Evolutionary conservation across 352 stramenopile species (phyloP), one percentile per base, ranked within the genome.

Genomic region (Phytopythium ostracodes): DNA sequence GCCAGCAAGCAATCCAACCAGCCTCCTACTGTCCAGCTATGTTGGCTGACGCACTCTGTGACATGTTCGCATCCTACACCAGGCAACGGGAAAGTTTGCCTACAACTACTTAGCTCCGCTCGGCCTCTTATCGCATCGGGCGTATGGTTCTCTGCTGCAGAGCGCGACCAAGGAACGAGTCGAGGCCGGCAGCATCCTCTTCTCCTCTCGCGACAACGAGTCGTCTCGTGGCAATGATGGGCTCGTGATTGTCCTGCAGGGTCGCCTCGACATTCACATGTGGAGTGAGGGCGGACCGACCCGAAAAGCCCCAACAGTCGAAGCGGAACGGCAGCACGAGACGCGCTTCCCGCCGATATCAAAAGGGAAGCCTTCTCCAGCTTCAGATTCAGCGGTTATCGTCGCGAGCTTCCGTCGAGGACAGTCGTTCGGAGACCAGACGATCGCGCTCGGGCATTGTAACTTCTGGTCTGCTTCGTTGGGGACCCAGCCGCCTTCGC

Each of bases 401-500:
- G 33, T 59, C 0, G 72, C 56, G 6, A 70, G 67, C 0, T 58
- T 89, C 6, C 57, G 61, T 4, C 61, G 72, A 29, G 80, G 76
- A 4, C 80, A 87, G 33, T 73, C 72, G 0, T 75, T 88, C 25
- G 80, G 80, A 9, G 77, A 88, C 52, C 80, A 89, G 63, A 73
- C 70, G 38, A 25, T 88, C n/a, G 74, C 72, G 0, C 77, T 89
- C 18, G 70, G 60, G 1, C 72, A 82, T 17, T 42, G 72, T 40
- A 63, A 68, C 31, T 63, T 71, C 5, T 83, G 65, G 63, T 59
- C 53, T 5, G 1, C n/a, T 5, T 44, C 52, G 2, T 55, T 44
- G 0, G 22, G 25, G 22, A 64, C 63, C 51, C 44, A 47, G 27
- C 63, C 56, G 14, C 64, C 25, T 59, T 18, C 56, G 29, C 31